Conservation (phyloP, 2,329 filamentous ascomycete species). For the Aspergillus spinulosporus region DNA sequence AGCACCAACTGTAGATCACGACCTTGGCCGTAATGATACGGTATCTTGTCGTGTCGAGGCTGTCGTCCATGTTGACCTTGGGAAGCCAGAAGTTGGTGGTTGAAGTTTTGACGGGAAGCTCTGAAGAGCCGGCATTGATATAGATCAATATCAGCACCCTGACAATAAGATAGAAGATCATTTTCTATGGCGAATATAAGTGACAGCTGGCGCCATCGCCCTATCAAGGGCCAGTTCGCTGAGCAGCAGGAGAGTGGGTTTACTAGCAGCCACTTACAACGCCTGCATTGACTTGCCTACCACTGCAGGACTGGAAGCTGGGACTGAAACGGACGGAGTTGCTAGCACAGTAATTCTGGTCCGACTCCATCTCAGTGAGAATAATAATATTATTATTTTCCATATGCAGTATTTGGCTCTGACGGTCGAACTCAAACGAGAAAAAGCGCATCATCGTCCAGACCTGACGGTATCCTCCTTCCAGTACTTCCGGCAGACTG, state of each 20-base stretch:
- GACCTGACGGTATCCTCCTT: background rate
- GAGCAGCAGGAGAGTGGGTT: conserved; percentile 1
- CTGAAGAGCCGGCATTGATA: background rate
- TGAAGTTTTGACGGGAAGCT: conserved; percentile 8
- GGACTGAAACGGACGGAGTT: background rate
- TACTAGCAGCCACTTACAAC: conserved; percentile 7
- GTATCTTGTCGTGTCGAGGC: background rate
- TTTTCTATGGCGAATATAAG: conserved; percentile 16
- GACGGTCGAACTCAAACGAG: conserved; percentile 8
- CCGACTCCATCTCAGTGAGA: background rate
- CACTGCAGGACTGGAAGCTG: background rate
- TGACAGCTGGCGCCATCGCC: conserved; percentile 14
- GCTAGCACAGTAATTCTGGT: background rate
- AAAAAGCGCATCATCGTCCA: background rate
- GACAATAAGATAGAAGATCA: conserved; percentile 10
- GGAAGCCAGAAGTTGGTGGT: conserved; percentile 5
- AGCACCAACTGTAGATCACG: conserved; percentile 15
- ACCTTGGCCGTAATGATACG: background rate
- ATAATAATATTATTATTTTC: background rate
- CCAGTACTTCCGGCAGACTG: background rate
- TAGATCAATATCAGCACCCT: conserved; percentile 13
- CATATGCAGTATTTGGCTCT: background rate
- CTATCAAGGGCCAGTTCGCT: conserved; percentile 5
- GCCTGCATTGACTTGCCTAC: conserved; percentile 3
- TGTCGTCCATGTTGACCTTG: background rate